Evolutionary conservation across 305 asterid genomes (phyloP).

Genomic region (Fraxinus latifolia): DNA sequence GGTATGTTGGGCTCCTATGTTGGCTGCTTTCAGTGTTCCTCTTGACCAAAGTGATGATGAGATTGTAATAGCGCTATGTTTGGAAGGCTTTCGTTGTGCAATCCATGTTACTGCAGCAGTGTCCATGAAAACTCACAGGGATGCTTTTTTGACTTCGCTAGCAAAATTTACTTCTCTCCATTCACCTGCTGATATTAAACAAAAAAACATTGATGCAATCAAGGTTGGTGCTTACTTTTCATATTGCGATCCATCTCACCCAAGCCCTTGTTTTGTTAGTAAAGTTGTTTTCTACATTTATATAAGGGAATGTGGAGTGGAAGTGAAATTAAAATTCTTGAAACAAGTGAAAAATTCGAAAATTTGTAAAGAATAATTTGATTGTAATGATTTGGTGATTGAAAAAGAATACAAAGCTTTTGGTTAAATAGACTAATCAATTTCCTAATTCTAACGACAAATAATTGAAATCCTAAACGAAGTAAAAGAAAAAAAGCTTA

Average conservation of each 20-base stretch:
- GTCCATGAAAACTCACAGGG: slow-evolving; percentile 99
- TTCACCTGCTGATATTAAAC: slow-evolving; percentile 96
- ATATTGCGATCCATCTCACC: neutral
- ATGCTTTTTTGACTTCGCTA: slow-evolving; percentile 92
- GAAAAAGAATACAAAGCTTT: neutral
- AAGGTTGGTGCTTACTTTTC: slow-evolving; percentile 53
- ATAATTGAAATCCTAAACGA: neutral
- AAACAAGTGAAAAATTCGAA: neutral
- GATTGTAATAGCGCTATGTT: slow-evolving; percentile 67
- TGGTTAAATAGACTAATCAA: neutral
- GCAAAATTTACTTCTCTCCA: slow-evolving; percentile 98
- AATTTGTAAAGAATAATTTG: neutral
- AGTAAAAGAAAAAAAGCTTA: neutral
- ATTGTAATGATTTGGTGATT: neutral
- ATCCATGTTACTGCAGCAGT: slow-evolving; percentile 95
- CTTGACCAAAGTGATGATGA: slow-evolving; percentile 93
- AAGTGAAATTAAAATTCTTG: neutral
- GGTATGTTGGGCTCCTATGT: slow-evolving; percentile 99
- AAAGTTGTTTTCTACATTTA: neutral
- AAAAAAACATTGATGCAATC: slow-evolving; percentile 93
- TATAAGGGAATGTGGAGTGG: neutral
- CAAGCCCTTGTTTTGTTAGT: neutral
- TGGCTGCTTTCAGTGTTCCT: slow-evolving; percentile 99
- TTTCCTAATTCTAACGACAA: neutral
- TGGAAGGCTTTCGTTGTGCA: slow-evolving; percentile 86